phyloP scores from a whole-genome alignment of 768 basidiomycete species.

The Coprinellus micaceus region DNA sequence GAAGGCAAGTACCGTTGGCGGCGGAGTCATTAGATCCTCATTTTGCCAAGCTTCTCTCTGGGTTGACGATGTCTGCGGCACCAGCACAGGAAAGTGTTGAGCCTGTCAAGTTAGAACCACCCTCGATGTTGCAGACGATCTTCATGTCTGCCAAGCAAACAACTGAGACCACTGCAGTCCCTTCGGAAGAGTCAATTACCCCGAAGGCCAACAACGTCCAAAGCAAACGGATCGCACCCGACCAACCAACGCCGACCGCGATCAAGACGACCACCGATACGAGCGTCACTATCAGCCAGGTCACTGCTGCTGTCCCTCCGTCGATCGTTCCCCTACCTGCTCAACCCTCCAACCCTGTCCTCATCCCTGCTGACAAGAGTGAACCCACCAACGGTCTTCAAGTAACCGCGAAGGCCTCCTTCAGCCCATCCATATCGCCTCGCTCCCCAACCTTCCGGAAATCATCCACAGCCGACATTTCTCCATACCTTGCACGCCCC shows the following conservation, averaged over 20 bases:
- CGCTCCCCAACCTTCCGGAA: constrained; percentile 30
- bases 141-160: neutral
- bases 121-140: neutral
- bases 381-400: neutral
- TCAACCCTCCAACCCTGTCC: neutral
- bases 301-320: neutral
- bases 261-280: neutral
- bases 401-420: constrained; percentile 11
- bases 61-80: constrained; percentile 54
- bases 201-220: neutral
- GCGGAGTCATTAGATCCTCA: constrained; percentile 56
- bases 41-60: constrained; percentile 63
- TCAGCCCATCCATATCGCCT: constrained; percentile 17
- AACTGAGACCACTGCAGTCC: neutral
- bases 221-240: neutral
- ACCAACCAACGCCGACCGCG: neutral
- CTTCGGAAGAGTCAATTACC: neutral
- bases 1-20: constrained; percentile 11
- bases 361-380: neutral
- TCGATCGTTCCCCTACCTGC: neutral
- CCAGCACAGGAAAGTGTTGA: constrained; percentile 13
- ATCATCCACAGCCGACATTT: constrained; percentile 61
- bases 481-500: constrained; percentile 57
- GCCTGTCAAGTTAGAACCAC: neutral
- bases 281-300: neutral